Percentiles rank a stretch among this genome's conserved stretches.
Conservation (phyloP, 2,329 filamentous ascomycete genomes). For the Pseudonectria buxi region DNA sequence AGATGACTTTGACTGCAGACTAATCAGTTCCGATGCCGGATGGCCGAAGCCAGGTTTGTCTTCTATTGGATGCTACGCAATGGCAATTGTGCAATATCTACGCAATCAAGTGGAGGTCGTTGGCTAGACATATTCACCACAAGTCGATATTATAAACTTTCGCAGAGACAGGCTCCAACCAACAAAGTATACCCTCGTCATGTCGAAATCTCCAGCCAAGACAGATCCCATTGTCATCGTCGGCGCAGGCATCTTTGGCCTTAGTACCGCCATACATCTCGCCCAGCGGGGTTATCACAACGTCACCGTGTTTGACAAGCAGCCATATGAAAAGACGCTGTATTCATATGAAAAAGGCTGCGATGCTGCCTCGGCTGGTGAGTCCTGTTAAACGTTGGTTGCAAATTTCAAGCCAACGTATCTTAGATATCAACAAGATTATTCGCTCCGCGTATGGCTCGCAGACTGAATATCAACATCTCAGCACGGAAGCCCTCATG, state of each 20-base stretch:
- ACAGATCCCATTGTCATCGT: constrained; percentile 14
- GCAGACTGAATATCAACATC: constrained; percentile 37
- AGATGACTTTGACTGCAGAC: too few species aligned
- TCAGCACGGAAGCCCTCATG: constrained; percentile 34
- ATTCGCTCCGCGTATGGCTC: constrained; percentile 31
- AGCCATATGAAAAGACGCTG: constrained; percentile 31
- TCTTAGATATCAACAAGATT: constrained; percentile 29
- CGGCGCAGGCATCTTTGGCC: constrained; percentile 27
- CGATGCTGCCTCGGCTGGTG: constrained; percentile 37
- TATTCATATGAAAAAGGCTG: constrained; percentile 37
- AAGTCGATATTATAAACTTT: too few species aligned
- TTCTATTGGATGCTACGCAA: too few species aligned
- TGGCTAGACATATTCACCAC: too few species aligned
- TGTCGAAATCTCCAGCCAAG: background rate
- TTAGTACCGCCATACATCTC: constrained; percentile 28
- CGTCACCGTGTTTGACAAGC: constrained; percentile 42
- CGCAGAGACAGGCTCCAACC: too few species aligned
- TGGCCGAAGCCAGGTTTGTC: too few species aligned
- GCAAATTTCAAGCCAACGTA: background rate
- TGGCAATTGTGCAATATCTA: too few species aligned
- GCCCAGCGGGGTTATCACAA: constrained; percentile 35
- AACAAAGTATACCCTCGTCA: too few species aligned
- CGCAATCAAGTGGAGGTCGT: too few species aligned
- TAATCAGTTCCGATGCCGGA: too few species aligned
- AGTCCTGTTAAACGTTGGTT: background rate